These are phyloP conservation scores for Leptographium flavum DNA, from an alignment of 2,329 filamentous ascomycete genomes.

Conservation along the genomic window DNA sequence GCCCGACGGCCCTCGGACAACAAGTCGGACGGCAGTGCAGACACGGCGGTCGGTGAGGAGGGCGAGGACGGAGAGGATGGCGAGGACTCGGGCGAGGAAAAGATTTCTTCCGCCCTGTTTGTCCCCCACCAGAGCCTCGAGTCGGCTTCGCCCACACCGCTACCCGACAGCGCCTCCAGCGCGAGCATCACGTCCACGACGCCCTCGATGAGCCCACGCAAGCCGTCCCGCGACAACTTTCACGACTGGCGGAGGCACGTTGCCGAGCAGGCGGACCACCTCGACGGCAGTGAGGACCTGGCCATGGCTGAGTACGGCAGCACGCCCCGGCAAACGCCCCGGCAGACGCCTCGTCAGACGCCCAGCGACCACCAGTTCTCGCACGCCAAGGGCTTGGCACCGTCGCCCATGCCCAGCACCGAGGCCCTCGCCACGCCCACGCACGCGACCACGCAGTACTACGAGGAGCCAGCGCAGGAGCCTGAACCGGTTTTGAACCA, in stretches of 20 bases:
- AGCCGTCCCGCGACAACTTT: conserved; percentile 20
- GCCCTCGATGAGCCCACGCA: conserved; percentile 9
- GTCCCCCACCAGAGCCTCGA: conserved; percentile 56
- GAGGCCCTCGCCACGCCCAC: conserved; percentile 15
- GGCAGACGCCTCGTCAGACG: no score
- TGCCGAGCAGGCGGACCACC: conserved; percentile 13
- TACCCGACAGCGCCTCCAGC: neutral
- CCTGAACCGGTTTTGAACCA: conserved; percentile 35
- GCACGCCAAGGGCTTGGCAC: conserved; percentile 4
- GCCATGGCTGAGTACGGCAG: neutral
- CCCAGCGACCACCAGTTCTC: neutral
- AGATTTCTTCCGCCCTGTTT: conserved; percentile 77
- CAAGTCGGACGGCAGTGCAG: conserved; percentile 18
- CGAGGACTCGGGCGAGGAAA: conserved; percentile 61
- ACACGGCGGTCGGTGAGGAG: conserved; percentile 21
- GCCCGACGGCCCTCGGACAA: conserved; percentile 23
- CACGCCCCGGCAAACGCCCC: neutral
- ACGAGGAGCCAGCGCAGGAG: conserved; percentile 35
- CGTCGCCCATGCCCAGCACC: conserved; percentile 8
- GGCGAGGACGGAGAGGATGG: conserved; percentile 32
- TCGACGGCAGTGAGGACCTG: neutral
- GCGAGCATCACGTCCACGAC: conserved; percentile 2
- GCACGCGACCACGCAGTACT: conserved; percentile 25
- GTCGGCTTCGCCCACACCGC: conserved; percentile 13
- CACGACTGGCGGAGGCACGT: conserved; percentile 36